A percentile compares a stretch with the other conserved stretches of the same genome.
Evolutionary conservation across 345 rosid species (phyloP).

Genomic region (Gossypium bickii): DNA sequence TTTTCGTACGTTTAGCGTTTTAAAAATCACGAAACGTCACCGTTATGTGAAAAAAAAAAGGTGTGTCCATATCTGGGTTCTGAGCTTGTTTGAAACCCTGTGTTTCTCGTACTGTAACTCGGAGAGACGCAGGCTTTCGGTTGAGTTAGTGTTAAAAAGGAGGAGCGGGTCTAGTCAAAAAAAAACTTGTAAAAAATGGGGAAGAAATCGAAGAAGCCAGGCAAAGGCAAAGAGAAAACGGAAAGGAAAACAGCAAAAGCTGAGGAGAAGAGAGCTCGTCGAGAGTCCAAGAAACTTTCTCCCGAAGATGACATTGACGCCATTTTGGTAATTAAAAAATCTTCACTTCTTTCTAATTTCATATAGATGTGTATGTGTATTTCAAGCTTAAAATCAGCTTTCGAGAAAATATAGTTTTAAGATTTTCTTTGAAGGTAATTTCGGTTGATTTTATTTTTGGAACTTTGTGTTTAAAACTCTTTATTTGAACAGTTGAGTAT

Average conservation of each 20-base stretch:
- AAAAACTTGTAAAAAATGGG: slow-evolving; percentile 39
- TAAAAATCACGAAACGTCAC: not conserved
- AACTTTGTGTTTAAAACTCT: not conserved
- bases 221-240: slow-evolving; percentile 92
- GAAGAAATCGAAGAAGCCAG: slow-evolving; percentile 87
- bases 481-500: slow-evolving; percentile 49
- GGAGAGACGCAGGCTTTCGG: not conserved
- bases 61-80: not conserved
- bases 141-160: not conserved
- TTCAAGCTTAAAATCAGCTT: not conserved
- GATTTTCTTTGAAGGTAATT: not conserved
- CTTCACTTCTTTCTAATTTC: not conserved
- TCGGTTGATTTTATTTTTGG: not conserved
- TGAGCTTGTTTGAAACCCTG: not conserved
- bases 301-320: slow-evolving; percentile 96
- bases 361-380: not conserved
- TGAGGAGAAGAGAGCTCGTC: slow-evolving; percentile 80
- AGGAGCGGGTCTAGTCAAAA: not conserved
- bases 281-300: slow-evolving; percentile 77
- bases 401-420: not conserved
- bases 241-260: slow-evolving; percentile 81
- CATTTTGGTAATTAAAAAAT: slow-evolving; percentile 54
- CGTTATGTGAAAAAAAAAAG: not conserved
- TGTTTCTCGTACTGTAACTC: not conserved
- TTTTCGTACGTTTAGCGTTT: not conserved